Base-by-base conservation (phyloP, 345 rosid species). In the Populus euphratica region DNA sequence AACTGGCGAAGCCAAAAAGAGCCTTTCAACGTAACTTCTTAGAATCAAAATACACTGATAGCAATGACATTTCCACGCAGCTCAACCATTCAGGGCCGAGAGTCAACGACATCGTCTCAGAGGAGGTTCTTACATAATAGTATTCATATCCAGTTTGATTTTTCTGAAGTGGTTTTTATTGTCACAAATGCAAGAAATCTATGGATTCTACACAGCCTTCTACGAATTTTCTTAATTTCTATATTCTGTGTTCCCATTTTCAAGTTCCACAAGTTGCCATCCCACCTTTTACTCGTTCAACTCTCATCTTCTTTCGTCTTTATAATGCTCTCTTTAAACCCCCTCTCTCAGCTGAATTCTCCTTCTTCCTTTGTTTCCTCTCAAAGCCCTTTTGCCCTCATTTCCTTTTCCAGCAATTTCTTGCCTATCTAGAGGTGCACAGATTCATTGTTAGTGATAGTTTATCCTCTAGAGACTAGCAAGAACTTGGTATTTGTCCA, bases 231-330 rank as follows among this genome's bases (percentile, higher is more conserved):
- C 36, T 17, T 5, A 36, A 73, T 39, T 73, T 27, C 35, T 47
- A 3, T 39, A 29, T 44, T 27, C 11, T 6, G 29, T 62, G 20
- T 59, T 25, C 76, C 36, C 27, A 13, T 73, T 44, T 35, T 49
- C 56, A 21, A n/a, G 23, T 13, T 17, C 65, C 71, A 31, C 11
- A 35, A 13, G 33, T 68, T 47, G 5, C 23, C 29, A 27, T 63
- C 70, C 61, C 74, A 44, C 83, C 68, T 81, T 72, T 77, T 70
- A 84, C 85, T 49, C 35, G 0, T 77, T 79, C 86, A 77, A 73
- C 29, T 72, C 41, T 49, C 49, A 4, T 31, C 67, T 21, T 8
- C 66, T 18, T 20, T 54, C 2, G 41, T 76, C 61, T 2, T 27
- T 21, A 43, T 29, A 70, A 59, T 68, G 23, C 35, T 4, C 38